Evolutionary conservation across 345 rosid genomes (phyloP), one percentile per base, ranked within the genome.

Genomic region (Hibiscus trionum): DNA sequence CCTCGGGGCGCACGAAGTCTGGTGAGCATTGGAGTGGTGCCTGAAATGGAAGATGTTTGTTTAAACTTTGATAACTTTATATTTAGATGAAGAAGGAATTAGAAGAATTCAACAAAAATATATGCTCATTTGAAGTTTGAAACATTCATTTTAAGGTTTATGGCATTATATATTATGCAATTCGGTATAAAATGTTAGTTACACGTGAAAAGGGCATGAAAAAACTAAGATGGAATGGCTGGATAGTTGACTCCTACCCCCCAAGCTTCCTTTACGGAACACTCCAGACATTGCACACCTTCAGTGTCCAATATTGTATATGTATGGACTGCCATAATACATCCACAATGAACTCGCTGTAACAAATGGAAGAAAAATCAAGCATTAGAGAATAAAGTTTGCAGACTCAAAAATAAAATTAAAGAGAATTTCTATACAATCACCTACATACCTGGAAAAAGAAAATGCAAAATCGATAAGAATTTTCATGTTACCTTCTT

Each of bases 401-500:
- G 21, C 27, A 26, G 21, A 59, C 44, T 24, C 5, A 39, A 71
- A 69, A 42, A 44, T 47, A 56, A 26, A 26, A 35, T 0, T 16
- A 62, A 62, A 17, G 65, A 58, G 6, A 17, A 33, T 19, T 53
- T 11, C 3, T 55, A n/a, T 42, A 16, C 16, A 70, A 39, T 39
- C 27, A 60, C 16, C 42, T 37, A 4, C 0, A 11, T 58, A 42
- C 57, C 56, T 14, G 4, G 11, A 11, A 33, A 71, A 39, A 14
- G 27, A 29, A 50, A 69, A 69, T 69, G 59, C 61, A 69, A 50
- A 35, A 53, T 59, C 4, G 19, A 60, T 12, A 60, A 60, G 29
- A 27, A 4, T 72, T 72, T 46, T 44, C 58, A 26, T 72, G 57
- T 46, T 72, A 71, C 73, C 66, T 72, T 72, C 15, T 46, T 46